Evolutionary conservation across 306 rosid genomes (phyloP).

Genomic region (peach (Prunus persica)): DNA sequence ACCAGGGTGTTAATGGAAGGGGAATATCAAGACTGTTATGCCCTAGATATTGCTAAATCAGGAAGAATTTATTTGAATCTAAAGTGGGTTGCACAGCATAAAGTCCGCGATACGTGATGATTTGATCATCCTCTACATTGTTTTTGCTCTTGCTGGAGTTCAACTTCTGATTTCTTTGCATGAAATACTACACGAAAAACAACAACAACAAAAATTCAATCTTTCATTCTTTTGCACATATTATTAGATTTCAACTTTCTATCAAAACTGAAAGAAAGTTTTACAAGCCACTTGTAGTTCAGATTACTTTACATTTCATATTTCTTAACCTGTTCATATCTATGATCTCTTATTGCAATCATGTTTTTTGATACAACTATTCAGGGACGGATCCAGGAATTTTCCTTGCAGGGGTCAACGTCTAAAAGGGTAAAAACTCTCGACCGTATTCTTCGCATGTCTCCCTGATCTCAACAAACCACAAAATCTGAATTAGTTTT

Average conservation of each 20-base stretch:
- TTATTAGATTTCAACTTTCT: neutral
- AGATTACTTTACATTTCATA: neutral
- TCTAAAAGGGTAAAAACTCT: too few species aligned
- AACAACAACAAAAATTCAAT: too few species aligned
- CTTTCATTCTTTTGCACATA: neutral
- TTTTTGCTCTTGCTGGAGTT: neutral
- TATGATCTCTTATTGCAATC: neutral
- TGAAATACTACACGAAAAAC: neutral
- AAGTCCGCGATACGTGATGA: slow-evolving; percentile 37
- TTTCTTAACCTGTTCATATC: neutral
- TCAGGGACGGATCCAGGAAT: too few species aligned
- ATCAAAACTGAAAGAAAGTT: neutral
- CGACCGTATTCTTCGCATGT: too few species aligned
- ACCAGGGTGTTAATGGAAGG: slow-evolving; percentile 73
- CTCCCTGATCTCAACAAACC: too few species aligned
- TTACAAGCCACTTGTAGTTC: neutral
- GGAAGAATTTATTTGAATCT: slow-evolving; percentile 57
- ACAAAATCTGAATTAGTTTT: too few species aligned
- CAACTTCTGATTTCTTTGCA: neutral
- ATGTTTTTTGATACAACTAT: neutral
- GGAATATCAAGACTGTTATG: slow-evolving; percentile 54
- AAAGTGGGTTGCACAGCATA: slow-evolving; percentile 71
- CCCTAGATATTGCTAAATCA: slow-evolving; percentile 63
- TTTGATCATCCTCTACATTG: neutral
- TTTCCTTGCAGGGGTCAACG: too few species aligned